Base-by-base conservation (phyloP, 2,329 filamentous ascomycete genomes). In the Alternaria brassicae region DNA sequence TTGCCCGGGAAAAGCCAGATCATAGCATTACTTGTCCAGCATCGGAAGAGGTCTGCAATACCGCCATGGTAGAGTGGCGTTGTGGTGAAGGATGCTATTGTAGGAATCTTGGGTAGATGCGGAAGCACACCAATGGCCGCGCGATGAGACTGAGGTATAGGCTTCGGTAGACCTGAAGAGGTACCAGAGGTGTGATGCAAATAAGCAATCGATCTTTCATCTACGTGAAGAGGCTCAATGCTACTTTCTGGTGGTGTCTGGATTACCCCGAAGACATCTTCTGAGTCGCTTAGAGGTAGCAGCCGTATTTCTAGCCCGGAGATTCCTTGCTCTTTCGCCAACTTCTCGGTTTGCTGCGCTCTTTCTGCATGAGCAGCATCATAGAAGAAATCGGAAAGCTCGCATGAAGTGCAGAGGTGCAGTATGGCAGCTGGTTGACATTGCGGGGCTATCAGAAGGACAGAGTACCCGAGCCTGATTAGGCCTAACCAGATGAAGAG, bases 61-160 rank as follows among this genome's bases (percentile, higher is more conserved):
- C 88, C 88, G 1, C 88, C 88, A 64, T 89, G 87, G 62, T 89
- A 90, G 0, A 90, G 78, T 0, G 88, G 88, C 3, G 88, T 90
- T 0, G 87, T 88, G 0, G 87, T 87, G 65, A 89, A 89, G 0
- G 86, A 88, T 0, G 85, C 83, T 2, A 77, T 69, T 68, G 62
- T 8, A 1, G 67, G 67, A 44, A 64, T 65, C 12, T 56, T 60
- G 9, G 67, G 68, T 13, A 88, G 80, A 3, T 73, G 73, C 7
- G 86, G 85, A 0, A 89, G 77, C 0, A 85, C 84, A 2, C 83
- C 83, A 3, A 87, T 81, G 3, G 83, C 85, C 10, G 80, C 84
- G 44, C 79, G 79, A 67, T 89, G 85, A 1, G 79, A 81, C 58
- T 89, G 86, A 0, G 82, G 81, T 1, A 90, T 88, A 0, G 86